A percentile compares a stretch with the other conserved stretches of the same genome.
phyloP scores from a whole-genome alignment of 805 yeast species.

The Ogataea nonfermentans region DNA sequence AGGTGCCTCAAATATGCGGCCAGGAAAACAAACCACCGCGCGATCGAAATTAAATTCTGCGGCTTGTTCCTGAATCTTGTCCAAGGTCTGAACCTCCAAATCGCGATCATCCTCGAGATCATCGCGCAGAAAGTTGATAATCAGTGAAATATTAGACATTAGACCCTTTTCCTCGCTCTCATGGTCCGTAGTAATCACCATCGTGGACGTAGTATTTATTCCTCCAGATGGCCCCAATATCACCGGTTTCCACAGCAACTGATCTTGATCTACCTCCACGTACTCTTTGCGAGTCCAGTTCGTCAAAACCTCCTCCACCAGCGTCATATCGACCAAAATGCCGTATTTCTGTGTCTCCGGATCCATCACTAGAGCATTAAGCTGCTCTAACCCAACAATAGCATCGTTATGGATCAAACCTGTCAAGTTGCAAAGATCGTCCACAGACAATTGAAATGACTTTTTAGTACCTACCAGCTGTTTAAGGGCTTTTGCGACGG shows the following conservation, averaged over 20 bases:
- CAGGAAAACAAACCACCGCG: conserved; percentile 28
- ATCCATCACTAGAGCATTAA: conserved; percentile 56
- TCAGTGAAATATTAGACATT: conserved; percentile 52
- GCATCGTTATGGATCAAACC: conserved; percentile 90
- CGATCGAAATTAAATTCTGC: conserved; percentile 23
- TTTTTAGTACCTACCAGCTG: conserved; percentile 8
- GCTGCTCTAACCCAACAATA: conserved; percentile 77
- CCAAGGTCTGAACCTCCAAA: conserved; percentile 54
- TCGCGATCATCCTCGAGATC: conserved; percentile 64
- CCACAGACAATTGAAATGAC: conserved; percentile 45
- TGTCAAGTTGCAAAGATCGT: conserved; percentile 61
- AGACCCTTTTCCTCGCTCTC: conserved; percentile 29
- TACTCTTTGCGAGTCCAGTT: conserved; percentile 57
- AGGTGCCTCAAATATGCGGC: conserved; percentile 3
- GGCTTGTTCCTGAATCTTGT: conserved; percentile 36
- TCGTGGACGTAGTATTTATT: conserved; percentile 58
- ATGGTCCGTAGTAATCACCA: conserved; percentile 30
- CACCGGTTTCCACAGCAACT: conserved; percentile 76
- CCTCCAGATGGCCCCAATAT: conserved; percentile 87
- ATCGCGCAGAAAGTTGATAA: conserved; percentile 61
- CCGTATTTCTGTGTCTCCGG: conserved; percentile 47
- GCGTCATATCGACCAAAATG: conserved; percentile 47
- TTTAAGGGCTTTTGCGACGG: conserved; percentile 51
- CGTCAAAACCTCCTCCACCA: conserved; percentile 41
- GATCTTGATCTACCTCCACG: conserved; percentile 47